A percentile compares a stretch with the other conserved stretches of the same genome.
phyloP scores from a whole-genome alignment of 1,139 yeast genomes.

The Pichia sp. region DNA sequence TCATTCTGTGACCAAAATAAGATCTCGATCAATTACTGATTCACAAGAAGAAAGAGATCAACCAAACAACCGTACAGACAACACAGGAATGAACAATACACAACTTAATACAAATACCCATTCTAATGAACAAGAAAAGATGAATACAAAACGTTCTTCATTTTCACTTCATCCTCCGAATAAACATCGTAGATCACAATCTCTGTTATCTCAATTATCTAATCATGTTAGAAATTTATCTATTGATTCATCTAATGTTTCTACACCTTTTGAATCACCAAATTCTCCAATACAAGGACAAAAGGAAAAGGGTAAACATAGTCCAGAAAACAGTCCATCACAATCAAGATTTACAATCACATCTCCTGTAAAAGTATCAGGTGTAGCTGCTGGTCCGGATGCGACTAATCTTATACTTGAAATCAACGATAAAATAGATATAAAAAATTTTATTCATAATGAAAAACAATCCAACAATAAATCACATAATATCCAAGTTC shows the following conservation, averaged over 20 bases:
- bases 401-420: conserved; percentile 5
- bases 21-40: conserved; percentile 10
- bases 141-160: too few relatives aligned
- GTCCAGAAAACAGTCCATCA: conserved; percentile 8
- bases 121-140: too few relatives aligned
- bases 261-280: background rate
- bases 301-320: conserved; percentile 9
- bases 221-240: conserved; percentile 10
- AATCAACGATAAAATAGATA: conserved; percentile 2
- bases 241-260: conserved; percentile 3
- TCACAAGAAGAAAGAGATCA: background rate
- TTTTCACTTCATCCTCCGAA: background rate
- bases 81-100: too few relatives aligned
- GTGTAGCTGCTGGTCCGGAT: conserved; percentile 10
- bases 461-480: background rate
- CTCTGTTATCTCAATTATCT: conserved; percentile 8
- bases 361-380: conserved; percentile 14
- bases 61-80: too few relatives aligned
- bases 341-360: background rate
- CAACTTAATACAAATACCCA: too few relatives aligned
- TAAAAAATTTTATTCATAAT: conserved; percentile 2
- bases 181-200: conserved; percentile 4
- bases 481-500: background rate
- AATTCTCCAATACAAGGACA: background rate
- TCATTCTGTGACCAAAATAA: conserved; percentile 3